Evolutionary conservation across 805 yeast species (phyloP).

Genomic region (Candida endomychidarum): DNA sequence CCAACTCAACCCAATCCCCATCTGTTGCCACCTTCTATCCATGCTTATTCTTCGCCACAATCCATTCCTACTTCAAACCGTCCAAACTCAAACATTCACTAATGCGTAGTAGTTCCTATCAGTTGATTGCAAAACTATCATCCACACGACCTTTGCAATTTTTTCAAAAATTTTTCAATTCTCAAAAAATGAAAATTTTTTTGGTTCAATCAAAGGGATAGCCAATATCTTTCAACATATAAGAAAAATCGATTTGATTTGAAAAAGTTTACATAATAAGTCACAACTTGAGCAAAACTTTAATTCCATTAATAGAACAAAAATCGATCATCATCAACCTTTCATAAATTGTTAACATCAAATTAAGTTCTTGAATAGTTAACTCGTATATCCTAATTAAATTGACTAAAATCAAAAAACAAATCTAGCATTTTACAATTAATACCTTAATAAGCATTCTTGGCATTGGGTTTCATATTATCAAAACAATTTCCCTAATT

Average conservation of each 20-base stretch:
- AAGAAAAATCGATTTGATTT: neutral
- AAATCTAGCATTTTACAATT: neutral
- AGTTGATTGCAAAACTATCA: neutral
- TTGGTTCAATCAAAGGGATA: slow-evolving; percentile 5
- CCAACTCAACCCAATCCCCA: slow-evolving; percentile 18
- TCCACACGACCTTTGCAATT: slow-evolving; percentile 1
- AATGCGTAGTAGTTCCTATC: too few relatives aligned
- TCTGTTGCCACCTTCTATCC: slow-evolving; percentile 25
- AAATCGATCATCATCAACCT: neutral
- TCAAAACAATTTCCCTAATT: too few relatives aligned
- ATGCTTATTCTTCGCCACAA: slow-evolving; percentile 15
- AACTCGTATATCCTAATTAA: too few relatives aligned
- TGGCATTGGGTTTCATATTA: too few relatives aligned
- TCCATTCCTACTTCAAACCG: neutral
- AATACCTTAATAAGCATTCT: slow-evolving; percentile 1
- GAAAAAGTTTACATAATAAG: too few relatives aligned
- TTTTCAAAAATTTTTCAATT: neutral
- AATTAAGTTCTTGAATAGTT: too few relatives aligned
- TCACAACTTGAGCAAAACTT: too few relatives aligned
- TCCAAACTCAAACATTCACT: too few relatives aligned
- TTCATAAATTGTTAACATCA: too few relatives aligned
- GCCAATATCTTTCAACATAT: neutral
- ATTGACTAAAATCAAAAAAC: too few relatives aligned
- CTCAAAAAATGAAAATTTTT: slow-evolving; percentile 4
- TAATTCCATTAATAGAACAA: too few relatives aligned